These are phyloP conservation scores for Vanrija pseudolonga DNA, from an alignment of 1,284 basidiomycete genomes.

Conservation along the genomic window DNA sequence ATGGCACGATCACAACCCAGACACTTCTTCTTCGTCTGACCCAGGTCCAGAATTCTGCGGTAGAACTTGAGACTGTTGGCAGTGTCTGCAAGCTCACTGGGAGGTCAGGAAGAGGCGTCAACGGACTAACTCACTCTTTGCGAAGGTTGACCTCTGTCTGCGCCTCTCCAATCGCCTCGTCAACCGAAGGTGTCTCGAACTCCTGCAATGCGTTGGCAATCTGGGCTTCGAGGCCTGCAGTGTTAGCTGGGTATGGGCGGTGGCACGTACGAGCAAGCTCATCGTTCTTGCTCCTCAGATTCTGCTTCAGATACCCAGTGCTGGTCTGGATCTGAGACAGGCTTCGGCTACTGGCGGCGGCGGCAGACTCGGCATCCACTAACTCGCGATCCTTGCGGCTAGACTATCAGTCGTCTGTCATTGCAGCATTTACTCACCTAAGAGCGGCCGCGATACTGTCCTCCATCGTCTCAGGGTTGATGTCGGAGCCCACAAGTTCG, in stretches of 20 bases:
- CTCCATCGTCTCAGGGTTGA: conserved; percentile 65
- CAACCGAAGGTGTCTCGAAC: conserved; percentile 50
- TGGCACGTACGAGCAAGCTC: conserved; percentile 60
- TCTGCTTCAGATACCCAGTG: conserved; percentile 58
- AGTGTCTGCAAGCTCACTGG: conserved; percentile 16
- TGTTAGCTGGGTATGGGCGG: background rate
- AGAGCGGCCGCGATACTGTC: conserved; percentile 60
- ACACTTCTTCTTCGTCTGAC: conserved; percentile 66
- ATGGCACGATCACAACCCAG: conserved; percentile 71
- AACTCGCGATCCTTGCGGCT: conserved; percentile 68
- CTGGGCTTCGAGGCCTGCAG: conserved; percentile 57
- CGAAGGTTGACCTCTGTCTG: conserved; percentile 56
- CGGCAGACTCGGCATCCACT: conserved; percentile 56
- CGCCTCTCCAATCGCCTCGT: conserved; percentile 60
- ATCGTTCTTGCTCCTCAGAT: conserved; percentile 61
- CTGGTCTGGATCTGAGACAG: conserved; percentile 63
- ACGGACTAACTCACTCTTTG: conserved; percentile 54
- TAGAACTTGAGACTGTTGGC: conserved; percentile 53
- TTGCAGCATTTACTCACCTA: conserved; percentile 52
- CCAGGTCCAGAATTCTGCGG: conserved; percentile 60
- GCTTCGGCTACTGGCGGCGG: conserved; percentile 55
- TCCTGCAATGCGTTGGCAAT: conserved; percentile 54
- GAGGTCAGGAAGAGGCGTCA: background rate
- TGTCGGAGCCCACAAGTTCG: conserved; percentile 61
- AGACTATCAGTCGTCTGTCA: background rate